Conservation (phyloP, 2,329 filamentous ascomycete species). For the Thyridium curvatum region DNA sequence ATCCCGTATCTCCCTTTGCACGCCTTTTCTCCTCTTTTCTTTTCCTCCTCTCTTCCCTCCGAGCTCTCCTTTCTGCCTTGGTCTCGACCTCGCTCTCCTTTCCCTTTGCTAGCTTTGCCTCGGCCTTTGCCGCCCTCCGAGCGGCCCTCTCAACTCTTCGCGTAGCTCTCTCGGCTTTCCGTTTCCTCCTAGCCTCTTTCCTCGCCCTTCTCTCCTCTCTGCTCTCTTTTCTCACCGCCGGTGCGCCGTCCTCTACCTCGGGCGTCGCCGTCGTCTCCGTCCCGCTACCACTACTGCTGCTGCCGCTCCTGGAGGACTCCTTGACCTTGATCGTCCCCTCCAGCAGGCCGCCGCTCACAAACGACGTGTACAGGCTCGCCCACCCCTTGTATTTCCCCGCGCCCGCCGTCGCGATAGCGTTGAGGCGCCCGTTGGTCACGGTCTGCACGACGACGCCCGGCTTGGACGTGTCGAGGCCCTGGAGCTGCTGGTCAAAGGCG, state of each 20-base stretch:
- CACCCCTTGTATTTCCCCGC: constrained; percentile 52
- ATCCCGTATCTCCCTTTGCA: constrained; percentile 11
- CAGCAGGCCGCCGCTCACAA: constrained; percentile 76
- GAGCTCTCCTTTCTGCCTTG: constrained; percentile 36
- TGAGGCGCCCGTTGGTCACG: constrained; percentile 42
- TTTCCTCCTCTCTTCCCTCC: constrained; percentile 36
- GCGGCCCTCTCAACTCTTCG: constrained; percentile 26
- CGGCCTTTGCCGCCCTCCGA: constrained; percentile 22
- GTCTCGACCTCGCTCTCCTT: constrained; percentile 34
- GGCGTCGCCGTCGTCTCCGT: constrained; percentile 16
- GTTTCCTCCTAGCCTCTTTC: constrained; percentile 25
- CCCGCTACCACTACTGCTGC: constrained; percentile 5
- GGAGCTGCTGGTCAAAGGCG: constrained; percentile 85
- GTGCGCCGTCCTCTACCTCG: constrained; percentile 19
- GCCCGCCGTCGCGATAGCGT: constrained; percentile 46
- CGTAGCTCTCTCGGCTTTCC: constrained; percentile 20
- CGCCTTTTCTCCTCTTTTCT: constrained; percentile 23
- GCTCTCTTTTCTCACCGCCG: constrained; percentile 10
- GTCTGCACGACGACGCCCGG: constrained; percentile 52
- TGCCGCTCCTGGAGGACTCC: constrained; percentile 9
- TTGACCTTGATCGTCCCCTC: constrained; percentile 56
- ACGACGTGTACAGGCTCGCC: constrained; percentile 71
- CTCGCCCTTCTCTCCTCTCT: constrained; percentile 25
- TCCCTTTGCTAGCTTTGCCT: constrained; percentile 37
- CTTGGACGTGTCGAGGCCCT: constrained; percentile 64